Base-by-base conservation (phyloP, 129 eudicot species). In the Artemisia argyi region DNA sequence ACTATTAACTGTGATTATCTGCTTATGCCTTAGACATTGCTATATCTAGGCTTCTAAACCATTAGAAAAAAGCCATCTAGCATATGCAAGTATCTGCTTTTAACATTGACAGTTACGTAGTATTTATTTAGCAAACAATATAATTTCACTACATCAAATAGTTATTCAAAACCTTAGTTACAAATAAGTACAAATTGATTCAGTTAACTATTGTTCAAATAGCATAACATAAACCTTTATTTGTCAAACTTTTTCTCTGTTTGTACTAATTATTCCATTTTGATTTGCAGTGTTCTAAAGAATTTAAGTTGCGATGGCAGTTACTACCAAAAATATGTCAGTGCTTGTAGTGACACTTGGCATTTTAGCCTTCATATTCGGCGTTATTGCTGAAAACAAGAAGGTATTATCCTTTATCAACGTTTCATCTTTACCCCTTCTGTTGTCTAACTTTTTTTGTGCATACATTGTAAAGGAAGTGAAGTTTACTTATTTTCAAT, bases 321-420 rank as follows among this genome's bases (percentile, higher is more conserved):
- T 86, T 50, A 82, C 90, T 20, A 82, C 90, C 62, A 86, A 80
- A 79, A 80, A 79, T 15, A 86, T 80, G 89, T 79, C 96, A 48
- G 32, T 89, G 77, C 57, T 89, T 4, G 83, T 86, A n/a, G 92
- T 88, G 30, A 67, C 83, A 24, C 83, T 88, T 75, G 97, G 97
- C 7, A 68, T 52, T 20, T 17, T 88, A 60, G 88, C 97, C 71
- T 91, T 91, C 79, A 16, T 91, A 57, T 77, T 86, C 52, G 96
- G 97, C 16, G 88, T 91, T 76, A 82, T 91, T 60, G 97, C 97
- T 73, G 97, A 91, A 77, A 91, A 91, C 84, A 91, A 91, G 67
- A 91, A 91, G 96, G 97, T 88, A 28, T 20, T 69, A 22, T 68
- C 9, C 10, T 10, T 20, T 69, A 22, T 68, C 9, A 14, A 22